A percentile compares a stretch with the other conserved stretches of the same genome.
Conservation (phyloP, 108 stramenopile genomes). For the Discostella stelligeroides region DNA sequence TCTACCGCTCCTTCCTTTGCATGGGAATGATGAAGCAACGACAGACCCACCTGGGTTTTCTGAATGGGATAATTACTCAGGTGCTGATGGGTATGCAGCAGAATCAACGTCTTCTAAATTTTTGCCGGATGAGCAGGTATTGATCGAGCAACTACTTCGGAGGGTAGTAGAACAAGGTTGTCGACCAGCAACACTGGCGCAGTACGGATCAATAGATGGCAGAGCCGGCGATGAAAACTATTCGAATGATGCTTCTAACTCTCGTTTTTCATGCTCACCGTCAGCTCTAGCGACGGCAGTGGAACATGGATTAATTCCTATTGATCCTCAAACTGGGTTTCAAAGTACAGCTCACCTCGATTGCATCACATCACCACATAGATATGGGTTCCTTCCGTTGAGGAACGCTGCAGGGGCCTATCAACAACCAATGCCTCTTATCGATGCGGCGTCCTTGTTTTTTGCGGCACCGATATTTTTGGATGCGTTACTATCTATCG, state of each 20-base stretch:
- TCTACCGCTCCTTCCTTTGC: constrained; percentile 18
- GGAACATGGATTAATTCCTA: constrained; percentile 63
- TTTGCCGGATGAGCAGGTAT: constrained; percentile 68
- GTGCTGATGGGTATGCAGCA: not conserved
- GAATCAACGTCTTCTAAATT: constrained; percentile 48
- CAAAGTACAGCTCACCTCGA: constrained; percentile 69
- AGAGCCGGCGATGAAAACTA: constrained; percentile 13
- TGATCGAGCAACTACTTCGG: constrained; percentile 72
- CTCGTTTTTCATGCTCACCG: constrained; percentile 36
- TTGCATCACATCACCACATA: constrained; percentile 52
- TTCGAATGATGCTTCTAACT: constrained; percentile 5
- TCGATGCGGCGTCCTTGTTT: constrained; percentile 59
- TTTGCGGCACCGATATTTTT: constrained; percentile 75
- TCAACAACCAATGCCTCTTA: constrained; percentile 26
- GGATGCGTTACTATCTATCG: constrained; percentile 76
- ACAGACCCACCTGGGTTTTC: constrained; percentile 24
- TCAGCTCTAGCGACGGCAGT: constrained; percentile 56
- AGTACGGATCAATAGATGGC: constrained; percentile 54
- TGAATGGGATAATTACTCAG: constrained; percentile 20
- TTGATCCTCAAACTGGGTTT: constrained; percentile 64
- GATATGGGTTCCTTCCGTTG: constrained; percentile 66
- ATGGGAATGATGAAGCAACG: not conserved
- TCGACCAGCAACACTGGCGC: constrained; percentile 56
- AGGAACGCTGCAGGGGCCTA: constrained; percentile 40
- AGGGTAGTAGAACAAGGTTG: constrained; percentile 71